Evolutionary conservation across 2,329 filamentous ascomycete genomes (phyloP).

Genomic region (Aspergillus caelatus): DNA sequence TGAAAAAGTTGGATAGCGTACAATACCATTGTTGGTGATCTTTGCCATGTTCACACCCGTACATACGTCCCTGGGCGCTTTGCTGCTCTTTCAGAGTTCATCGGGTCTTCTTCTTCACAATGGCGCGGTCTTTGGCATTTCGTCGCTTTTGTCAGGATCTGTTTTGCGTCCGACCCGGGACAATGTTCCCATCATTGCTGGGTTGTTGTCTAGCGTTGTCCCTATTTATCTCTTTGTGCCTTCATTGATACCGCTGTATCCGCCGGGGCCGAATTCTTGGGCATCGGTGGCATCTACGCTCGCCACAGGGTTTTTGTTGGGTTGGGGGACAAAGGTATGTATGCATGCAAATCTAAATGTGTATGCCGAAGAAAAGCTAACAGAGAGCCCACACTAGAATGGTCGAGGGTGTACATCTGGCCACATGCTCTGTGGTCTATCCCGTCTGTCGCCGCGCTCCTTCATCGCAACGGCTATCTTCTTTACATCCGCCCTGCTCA

Average conservation of each 20-base stretch:
- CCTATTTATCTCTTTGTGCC: conserved; percentile 48
- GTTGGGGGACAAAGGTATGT: conserved; percentile 59
- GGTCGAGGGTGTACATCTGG: conserved; percentile 57
- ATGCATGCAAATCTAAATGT: conserved; percentile 16
- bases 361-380: not conserved
- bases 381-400: conserved; percentile 32
- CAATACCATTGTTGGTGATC: not conserved
- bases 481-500: conserved; percentile 48
- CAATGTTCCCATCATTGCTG: conserved; percentile 49
- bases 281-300: conserved; percentile 42
- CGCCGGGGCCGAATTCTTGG: conserved; percentile 37
- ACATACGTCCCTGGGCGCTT: conserved; percentile 54
- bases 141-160: conserved; percentile 49
- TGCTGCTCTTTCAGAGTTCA: conserved; percentile 55
- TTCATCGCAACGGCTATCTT: conserved; percentile 50
- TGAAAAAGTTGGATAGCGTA: not conserved
- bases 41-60: conserved; percentile 56
- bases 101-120: conserved; percentile 54
- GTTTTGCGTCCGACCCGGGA: conserved; percentile 45
- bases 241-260: conserved; percentile 49
- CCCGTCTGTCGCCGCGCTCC: conserved; percentile 54
- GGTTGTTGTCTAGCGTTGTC: conserved; percentile 49
- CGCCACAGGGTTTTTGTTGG: conserved; percentile 49
- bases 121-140: conserved; percentile 55
- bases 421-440: conserved; percentile 59